Evolutionary conservation across 2,329 filamentous ascomycete species (phyloP).

Genomic region (Bisporella sp.): DNA sequence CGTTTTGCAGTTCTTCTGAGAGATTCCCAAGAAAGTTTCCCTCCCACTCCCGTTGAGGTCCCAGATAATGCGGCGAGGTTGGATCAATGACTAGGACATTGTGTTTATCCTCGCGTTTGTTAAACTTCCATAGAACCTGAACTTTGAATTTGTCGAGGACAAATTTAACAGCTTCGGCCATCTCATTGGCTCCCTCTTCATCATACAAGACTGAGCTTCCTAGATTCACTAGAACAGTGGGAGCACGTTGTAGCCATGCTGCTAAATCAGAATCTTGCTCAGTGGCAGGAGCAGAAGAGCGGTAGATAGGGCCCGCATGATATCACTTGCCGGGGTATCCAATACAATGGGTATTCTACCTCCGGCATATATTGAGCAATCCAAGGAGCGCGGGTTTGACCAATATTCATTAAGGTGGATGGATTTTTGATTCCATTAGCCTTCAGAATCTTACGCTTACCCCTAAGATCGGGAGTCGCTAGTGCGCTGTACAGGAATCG

Average conservation of each 20-base stretch:
- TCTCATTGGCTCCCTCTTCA: conserved; percentile 28
- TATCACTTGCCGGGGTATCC: conserved; percentile 27
- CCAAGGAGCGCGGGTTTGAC: background rate
- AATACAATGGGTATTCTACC: conserved; percentile 35
- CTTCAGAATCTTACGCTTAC: background rate
- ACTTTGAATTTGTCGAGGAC: conserved; percentile 27
- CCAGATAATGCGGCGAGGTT: background rate
- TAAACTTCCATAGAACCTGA: conserved; percentile 32
- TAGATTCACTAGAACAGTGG: conserved; percentile 42
- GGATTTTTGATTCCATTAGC: background rate
- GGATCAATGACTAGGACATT: too few species aligned
- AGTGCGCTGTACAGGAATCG: background rate
- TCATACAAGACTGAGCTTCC: conserved; percentile 30
- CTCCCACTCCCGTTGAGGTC: background rate
- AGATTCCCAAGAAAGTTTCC: background rate
- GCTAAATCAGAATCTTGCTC: conserved; percentile 35
- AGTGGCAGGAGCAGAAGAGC: conserved; percentile 26
- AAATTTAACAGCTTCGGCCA: conserved; percentile 31
- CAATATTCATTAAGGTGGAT: background rate
- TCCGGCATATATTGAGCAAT: conserved; percentile 37
- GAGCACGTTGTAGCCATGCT: conserved; percentile 34
- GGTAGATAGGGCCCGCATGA: conserved; percentile 40
- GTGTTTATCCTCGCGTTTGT: conserved; percentile 7
- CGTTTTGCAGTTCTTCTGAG: conserved; percentile 4
- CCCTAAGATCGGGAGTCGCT: background rate